phyloP scores from a whole-genome alignment of 495 filamentous ascomycete genomes.

The Oleoguttula mirabilis region DNA sequence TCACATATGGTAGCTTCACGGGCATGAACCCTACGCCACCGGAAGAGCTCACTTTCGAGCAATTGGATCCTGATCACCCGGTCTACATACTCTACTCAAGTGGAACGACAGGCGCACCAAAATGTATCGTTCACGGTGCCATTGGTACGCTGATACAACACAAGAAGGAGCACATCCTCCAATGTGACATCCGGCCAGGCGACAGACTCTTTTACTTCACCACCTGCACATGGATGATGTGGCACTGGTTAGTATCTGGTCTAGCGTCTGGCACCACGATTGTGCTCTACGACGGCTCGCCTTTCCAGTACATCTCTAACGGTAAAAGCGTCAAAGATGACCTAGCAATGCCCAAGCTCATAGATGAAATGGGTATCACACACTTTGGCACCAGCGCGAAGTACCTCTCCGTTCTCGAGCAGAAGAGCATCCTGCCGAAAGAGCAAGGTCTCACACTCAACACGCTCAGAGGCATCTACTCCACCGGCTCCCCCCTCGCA shows the following conservation, averaged over 20 bases:
- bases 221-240: slow-evolving; percentile 94
- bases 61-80: slow-evolving; percentile 69
- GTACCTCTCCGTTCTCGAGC: slow-evolving; percentile 84
- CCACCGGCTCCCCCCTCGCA: slow-evolving; percentile 80
- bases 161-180: slow-evolving; percentile 84
- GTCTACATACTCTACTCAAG: slow-evolving; percentile 82
- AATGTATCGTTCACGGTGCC: slow-evolving; percentile 83
- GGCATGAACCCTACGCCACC: slow-evolving; percentile 29
- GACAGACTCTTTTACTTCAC: slow-evolving; percentile 75
- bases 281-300: slow-evolving; percentile 79
- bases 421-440: slow-evolving; percentile 55
- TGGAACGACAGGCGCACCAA: slow-evolving; percentile 81
- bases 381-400: slow-evolving; percentile 91
- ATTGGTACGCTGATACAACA: slow-evolving; percentile 83
- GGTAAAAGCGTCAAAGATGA: slow-evolving; percentile 39
- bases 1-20: slow-evolving; percentile 41
- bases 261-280: slow-evolving; percentile 69
- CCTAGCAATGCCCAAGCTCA: slow-evolving; percentile 56
- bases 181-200: slow-evolving; percentile 58
- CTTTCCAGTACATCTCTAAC: slow-evolving; percentile 42
- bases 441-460: slow-evolving; percentile 41
- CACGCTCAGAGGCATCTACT: slow-evolving; percentile 66
- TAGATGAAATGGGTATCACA: slow-evolving; percentile 61
- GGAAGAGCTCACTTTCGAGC: slow-evolving; percentile 47
- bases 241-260: slow-evolving; percentile 84